Conservation (phyloP, 768 basidiomycete species). For the Lactifluus volemus region DNA sequence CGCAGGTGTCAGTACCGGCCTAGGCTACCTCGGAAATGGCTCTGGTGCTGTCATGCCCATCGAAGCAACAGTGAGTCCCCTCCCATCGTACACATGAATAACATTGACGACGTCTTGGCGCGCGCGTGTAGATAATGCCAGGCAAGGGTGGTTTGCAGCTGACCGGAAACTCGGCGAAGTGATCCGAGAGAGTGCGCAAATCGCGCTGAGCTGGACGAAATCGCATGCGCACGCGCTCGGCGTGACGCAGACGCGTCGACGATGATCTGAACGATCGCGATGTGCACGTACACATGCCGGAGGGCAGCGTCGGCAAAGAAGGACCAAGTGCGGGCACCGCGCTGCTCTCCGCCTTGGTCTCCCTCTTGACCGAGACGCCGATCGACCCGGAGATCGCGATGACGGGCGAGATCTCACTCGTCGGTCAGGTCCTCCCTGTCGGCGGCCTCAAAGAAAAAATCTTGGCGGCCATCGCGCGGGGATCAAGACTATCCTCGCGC, state of each 20-base stretch:
- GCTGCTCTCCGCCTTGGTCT: slow-evolving; percentile 84
- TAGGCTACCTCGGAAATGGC: slow-evolving; percentile 95
- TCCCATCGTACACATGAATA: neutral
- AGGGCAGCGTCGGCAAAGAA: slow-evolving; percentile 88
- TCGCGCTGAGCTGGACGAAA: slow-evolving; percentile 90
- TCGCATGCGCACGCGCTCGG: slow-evolving; percentile 83
- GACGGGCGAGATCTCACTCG: slow-evolving; percentile 96
- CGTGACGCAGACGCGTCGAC: slow-evolving; percentile 66
- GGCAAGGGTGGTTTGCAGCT: slow-evolving; percentile 89
- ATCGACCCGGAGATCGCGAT: slow-evolving; percentile 90
- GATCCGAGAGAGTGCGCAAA: slow-evolving; percentile 93
- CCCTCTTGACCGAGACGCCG: slow-evolving; percentile 77
- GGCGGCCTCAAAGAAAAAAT: slow-evolving; percentile 97
- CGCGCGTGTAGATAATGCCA: slow-evolving; percentile 69
- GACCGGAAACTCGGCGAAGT: slow-evolving; percentile 99
- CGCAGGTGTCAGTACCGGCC: slow-evolving; percentile 87
- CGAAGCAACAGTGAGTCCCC: slow-evolving; percentile 73
- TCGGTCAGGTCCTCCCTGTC: slow-evolving; percentile 93
- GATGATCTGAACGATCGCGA: slow-evolving; percentile 81
- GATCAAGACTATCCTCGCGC: slow-evolving; percentile 85
- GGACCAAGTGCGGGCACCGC: slow-evolving; percentile 97
- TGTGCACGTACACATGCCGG: slow-evolving; percentile 96
- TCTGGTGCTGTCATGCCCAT: slow-evolving; percentile 96
- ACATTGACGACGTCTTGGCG: neutral
- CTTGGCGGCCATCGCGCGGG: slow-evolving; percentile 95